phyloP scores from a whole-genome alignment of 306 rosid species.

The Casuarina equisetifolia region DNA sequence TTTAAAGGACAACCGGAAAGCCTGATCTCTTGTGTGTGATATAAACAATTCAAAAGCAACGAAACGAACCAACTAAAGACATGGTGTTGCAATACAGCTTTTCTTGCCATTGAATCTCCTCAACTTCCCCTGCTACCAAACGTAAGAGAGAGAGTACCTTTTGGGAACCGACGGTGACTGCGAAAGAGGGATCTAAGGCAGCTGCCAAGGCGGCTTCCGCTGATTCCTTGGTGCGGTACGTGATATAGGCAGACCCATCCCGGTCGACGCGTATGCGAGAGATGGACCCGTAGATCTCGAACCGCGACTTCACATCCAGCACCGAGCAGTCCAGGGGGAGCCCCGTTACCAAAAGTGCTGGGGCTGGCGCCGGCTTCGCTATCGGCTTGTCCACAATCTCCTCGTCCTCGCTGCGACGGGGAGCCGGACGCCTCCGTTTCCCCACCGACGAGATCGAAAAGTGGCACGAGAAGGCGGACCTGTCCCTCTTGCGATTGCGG shows the following conservation, averaged over 20 bases:
- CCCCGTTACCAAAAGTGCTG: constrained; percentile 66
- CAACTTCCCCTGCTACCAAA: not conserved
- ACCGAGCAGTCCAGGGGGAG: constrained; percentile 80
- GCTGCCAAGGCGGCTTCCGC: constrained; percentile 80
- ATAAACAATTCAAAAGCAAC: not conserved
- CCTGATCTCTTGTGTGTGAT: not conserved
- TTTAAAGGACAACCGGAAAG: not conserved
- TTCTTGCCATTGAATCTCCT: not conserved
- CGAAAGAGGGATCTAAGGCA: constrained; percentile 69
- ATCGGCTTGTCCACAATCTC: constrained; percentile 37
- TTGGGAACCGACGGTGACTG: constrained; percentile 64
- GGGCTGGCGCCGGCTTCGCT: constrained; percentile 66
- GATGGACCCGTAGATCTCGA: constrained; percentile 88
- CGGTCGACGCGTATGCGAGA: constrained; percentile 94
- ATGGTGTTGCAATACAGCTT: not conserved
- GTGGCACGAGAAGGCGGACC: constrained; percentile 57
- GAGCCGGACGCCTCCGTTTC: constrained; percentile 54
- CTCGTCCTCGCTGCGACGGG: constrained; percentile 29
- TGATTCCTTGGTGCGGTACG: constrained; percentile 62
- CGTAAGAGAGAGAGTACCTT: constrained; percentile 35
- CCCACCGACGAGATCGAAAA: constrained; percentile 11
- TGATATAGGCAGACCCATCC: constrained; percentile 62
- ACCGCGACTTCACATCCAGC: constrained; percentile 86
- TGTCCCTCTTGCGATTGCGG: constrained; percentile 85
- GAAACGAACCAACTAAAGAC: not conserved